A percentile compares a stretch with the other conserved stretches of the same genome.
phyloP scores from a whole-genome alignment of 2,329 filamentous ascomycete species.

The Apiospora hydei region DNA sequence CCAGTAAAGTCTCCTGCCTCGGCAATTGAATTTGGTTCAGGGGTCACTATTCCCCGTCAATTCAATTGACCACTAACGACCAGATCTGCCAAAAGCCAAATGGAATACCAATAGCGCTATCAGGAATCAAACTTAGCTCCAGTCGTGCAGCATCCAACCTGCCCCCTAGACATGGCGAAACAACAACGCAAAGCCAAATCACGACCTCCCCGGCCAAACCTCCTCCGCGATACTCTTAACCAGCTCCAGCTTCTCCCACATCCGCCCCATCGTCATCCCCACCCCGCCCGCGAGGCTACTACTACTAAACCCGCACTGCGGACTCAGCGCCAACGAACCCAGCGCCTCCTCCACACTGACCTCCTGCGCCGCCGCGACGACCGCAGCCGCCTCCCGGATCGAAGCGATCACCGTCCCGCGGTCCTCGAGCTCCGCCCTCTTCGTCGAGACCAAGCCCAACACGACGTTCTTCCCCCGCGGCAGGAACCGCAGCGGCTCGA shows the following conservation, averaged over 20 bases:
- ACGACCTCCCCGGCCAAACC: conserved; percentile 32
- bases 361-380: conserved; percentile 64
- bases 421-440: conserved; percentile 55
- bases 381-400: conserved; percentile 57
- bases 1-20: too few relatives aligned
- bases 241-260: conserved; percentile 40
- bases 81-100: too few relatives aligned
- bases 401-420: conserved; percentile 51
- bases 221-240: conserved; percentile 36
- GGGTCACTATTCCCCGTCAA: background rate
- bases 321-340: conserved; percentile 61
- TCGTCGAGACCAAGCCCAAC: conserved; percentile 58
- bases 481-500: conserved; percentile 56
- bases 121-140: too few relatives aligned
- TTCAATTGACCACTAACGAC: background rate
- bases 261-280: conserved; percentile 37
- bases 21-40: background rate
- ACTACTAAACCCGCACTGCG: conserved; percentile 57
- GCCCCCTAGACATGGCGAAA: too few relatives aligned
- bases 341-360: conserved; percentile 61
- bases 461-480: conserved; percentile 58
- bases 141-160: background rate
- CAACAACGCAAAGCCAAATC: background rate
- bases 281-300: conserved; percentile 39
- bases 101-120: too few relatives aligned